Base-by-base conservation (phyloP, 2,329 filamentous ascomycete species). In the Arachnomyces sp. region DNA sequence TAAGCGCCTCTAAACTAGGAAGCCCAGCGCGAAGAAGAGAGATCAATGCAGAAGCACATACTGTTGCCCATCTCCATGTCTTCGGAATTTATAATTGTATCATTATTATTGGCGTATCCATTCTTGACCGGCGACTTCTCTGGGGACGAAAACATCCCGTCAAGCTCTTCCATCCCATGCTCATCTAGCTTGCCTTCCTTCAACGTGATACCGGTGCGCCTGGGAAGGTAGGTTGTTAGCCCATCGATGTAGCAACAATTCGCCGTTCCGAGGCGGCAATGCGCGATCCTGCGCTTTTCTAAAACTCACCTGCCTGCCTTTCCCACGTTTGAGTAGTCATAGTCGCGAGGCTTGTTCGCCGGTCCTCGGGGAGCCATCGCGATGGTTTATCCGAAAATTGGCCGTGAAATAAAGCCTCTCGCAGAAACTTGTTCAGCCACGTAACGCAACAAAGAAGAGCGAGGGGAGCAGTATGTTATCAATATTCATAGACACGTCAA, bases 111-210 rank as follows among this genome's bases (percentile, higher is more conserved):
- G 32, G 49, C 46, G 39, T 59, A 56, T 3, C 50, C 59, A 47
- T 59, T 56, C 43, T 55, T 56, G 15, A 54, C 46, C 1, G 71
- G 67, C n/a, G 72, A 74, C 39, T 81, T 84, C 49, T 78, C 76
- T 11, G 89, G 88, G 14, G 89, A 95, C 7, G 89, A 95, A 63
- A 95, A 95, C 49, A 96, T 78, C 50, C 79, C 78, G 28, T 90
- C 85, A 43, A 95, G 75, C 28, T 86, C 83, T 60, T 95, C 87
- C 70, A 98, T 80, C 62, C 90, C 92, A 72, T 95, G 73, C 60
- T 93, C 88, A 65, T 96, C 90, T 66, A 87, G 84, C 45, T 81
- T 71, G 38, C 86, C 86, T 40, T 95, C 86, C 54, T 80, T 78
- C 25, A 96, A 65, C 1, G 80, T 84, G 17, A 94, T 76, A 33